Conservation (phyloP, 2,329 filamentous ascomycete species). For the Colletotrichum sojae region DNA sequence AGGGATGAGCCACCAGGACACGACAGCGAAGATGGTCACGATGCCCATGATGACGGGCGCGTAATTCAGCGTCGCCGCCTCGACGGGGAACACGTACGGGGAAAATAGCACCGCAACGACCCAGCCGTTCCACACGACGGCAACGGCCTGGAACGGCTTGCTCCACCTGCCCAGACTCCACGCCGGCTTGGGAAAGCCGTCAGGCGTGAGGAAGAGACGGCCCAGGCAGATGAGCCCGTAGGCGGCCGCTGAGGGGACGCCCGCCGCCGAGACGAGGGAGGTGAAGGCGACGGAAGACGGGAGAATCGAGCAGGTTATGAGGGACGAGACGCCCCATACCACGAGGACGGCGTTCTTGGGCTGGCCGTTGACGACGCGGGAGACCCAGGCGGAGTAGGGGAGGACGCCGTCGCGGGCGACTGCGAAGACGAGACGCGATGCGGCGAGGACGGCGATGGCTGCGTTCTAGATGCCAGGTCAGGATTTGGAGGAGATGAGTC, state of each 20-base stretch:
- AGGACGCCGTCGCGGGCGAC: conserved; percentile 74
- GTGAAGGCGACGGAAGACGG: conserved; percentile 68
- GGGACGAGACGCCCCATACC: conserved; percentile 67
- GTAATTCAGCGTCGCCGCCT: conserved; percentile 60
- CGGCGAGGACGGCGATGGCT: conserved; percentile 70
- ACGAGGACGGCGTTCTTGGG: conserved; percentile 73
- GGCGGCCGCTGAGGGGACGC: conserved; percentile 65
- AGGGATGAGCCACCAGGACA: conserved; percentile 64
- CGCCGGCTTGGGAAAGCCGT: conserved; percentile 60
- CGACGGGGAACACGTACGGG: conserved; percentile 61
- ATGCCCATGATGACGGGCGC: conserved; percentile 66
- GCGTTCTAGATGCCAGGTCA: conserved; percentile 60
- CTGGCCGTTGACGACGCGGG: conserved; percentile 67
- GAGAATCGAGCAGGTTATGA: conserved; percentile 72
- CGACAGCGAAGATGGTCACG: conserved; percentile 62
- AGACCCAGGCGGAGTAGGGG: conserved; percentile 71
- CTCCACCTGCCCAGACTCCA: conserved; percentile 62
- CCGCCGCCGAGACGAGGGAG: conserved; percentile 66
- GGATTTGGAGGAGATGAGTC: rapidly evolving
- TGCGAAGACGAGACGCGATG: conserved; percentile 73
- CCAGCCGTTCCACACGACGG: conserved; percentile 64
- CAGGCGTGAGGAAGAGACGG: conserved; percentile 62
- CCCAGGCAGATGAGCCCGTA: conserved; percentile 66
- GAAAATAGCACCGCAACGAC: conserved; percentile 63
- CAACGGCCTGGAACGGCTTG: conserved; percentile 62